A percentile compares a stretch with the other conserved stretches of the same genome.
phyloP scores from a whole-genome alignment of 805 yeast species.

The Candida stauntonica region DNA sequence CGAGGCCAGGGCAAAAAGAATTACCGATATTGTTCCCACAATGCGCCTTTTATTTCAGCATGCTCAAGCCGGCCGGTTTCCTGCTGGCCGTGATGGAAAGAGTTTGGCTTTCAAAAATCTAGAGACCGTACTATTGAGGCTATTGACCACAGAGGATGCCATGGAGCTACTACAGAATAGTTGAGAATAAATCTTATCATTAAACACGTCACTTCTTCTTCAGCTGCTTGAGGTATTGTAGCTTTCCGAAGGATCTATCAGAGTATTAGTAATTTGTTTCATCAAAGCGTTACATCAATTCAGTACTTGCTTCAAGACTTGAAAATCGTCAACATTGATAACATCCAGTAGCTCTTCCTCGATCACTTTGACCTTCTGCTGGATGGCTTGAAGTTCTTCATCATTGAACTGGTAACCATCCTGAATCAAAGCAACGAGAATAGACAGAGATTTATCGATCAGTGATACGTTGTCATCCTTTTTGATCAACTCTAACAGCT shows the following conservation, averaged over 20 bases:
- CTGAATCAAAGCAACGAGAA: conserved; percentile 42
- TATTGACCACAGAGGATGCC: conserved; percentile 50
- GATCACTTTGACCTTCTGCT: conserved; percentile 34
- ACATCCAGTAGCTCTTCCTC: conserved; percentile 40
- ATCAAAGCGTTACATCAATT: conserved; percentile 7
- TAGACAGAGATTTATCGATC: conserved; percentile 52
- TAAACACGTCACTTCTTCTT: conserved; percentile 5
- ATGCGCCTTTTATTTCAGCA: conserved; percentile 30
- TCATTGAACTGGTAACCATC: conserved; percentile 42
- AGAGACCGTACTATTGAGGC: conserved; percentile 42
- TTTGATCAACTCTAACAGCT: conserved; percentile 26
- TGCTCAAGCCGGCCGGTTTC: conserved; percentile 32
- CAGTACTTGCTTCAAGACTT: conserved; percentile 42
- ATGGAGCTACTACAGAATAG: conserved; percentile 29
- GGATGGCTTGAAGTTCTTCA: conserved; percentile 37
- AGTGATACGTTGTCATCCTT: conserved; percentile 39
- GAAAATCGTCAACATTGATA: conserved; percentile 51
- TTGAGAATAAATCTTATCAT: neutral
- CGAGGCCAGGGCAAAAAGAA: conserved; percentile 41
- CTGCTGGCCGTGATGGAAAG: conserved; percentile 39
- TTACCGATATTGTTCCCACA: conserved; percentile 38
- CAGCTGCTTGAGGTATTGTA: conserved; percentile 18
- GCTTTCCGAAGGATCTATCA: conserved; percentile 19
- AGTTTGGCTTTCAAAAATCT: conserved; percentile 46
- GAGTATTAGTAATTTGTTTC: conserved; percentile 13